Conservation (phyloP, 805 yeast species). For the Limtongia smithiae region DNA sequence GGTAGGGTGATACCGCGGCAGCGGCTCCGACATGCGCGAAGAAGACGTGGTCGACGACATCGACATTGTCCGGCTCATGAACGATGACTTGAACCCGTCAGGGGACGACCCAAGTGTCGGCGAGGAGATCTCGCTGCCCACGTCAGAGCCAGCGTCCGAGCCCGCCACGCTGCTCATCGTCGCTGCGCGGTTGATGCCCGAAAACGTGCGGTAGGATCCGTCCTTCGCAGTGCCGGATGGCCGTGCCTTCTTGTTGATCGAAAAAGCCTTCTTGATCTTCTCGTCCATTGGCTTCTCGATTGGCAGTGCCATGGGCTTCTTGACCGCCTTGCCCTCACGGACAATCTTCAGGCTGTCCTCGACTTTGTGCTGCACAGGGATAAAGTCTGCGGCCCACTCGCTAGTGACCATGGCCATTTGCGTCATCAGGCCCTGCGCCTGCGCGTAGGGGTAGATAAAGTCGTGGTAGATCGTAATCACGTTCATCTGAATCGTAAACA, state of each 20-base stretch:
- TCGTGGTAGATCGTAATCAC: conserved; percentile 31
- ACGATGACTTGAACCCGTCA: neutral
- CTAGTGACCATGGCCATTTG: conserved; percentile 25
- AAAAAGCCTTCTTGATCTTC: conserved; percentile 29
- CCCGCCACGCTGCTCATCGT: conserved; percentile 8
- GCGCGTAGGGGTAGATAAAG: conserved; percentile 29
- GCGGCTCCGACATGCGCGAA: conserved; percentile 6
- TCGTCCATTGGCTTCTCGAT: conserved; percentile 18
- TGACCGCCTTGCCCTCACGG: conserved; percentile 33
- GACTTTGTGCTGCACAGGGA: conserved; percentile 30
- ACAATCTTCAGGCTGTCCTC: conserved; percentile 34
- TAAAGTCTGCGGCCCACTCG: conserved; percentile 35
- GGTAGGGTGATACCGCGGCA: conserved; percentile 5
- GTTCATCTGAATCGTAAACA: conserved; percentile 33
- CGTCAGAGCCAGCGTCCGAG: conserved; percentile 13
- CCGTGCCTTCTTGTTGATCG: conserved; percentile 39
- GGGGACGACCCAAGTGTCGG: neutral
- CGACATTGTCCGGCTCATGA: conserved; percentile 2
- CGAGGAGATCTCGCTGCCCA: conserved; percentile 2
- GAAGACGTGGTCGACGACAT: conserved; percentile 9
- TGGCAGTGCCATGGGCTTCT: conserved; percentile 32
- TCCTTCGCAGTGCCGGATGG: conserved; percentile 24
- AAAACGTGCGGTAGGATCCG: conserved; percentile 19
- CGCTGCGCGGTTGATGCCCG: conserved; percentile 9
- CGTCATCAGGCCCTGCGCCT: conserved; percentile 29